Base-by-base conservation (phyloP, 2,329 filamentous ascomycete species). In the Pseudogymnoascus sp. region DNA sequence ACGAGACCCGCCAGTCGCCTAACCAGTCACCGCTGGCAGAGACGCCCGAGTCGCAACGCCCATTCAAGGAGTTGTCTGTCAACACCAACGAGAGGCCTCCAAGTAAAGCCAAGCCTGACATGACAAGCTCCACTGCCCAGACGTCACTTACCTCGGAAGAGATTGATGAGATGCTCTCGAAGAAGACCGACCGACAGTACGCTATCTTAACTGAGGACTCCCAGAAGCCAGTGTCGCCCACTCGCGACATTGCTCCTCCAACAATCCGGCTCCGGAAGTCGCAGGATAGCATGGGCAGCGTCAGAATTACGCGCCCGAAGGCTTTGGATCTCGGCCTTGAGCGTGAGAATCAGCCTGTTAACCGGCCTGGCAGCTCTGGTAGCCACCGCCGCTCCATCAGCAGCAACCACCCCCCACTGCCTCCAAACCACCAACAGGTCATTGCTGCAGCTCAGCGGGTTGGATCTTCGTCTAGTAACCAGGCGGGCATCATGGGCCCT, bases 81-180 rank as follows among this genome's bases (percentile, higher is more conserved):
- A 89, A 89, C 69, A 75, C 79, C 2, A 75, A 73, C 63, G 69
- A 74, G 60, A 76, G 76, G 19, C 69, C 75, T 23, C 58, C 67
- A 5, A 78, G 77, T 63, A 81, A 78, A 69, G 69, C 66, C 22
- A 60, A 72, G 22, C 65, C 76, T 41, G 73, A 76, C 62, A 88
- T 81, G 64, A 77, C 80, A 19, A 91, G 96, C 69, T 87, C 89
- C 67, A 84, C 87, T 61, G 88, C 89, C 12, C 93, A 97, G 75
- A 97, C 92, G 23, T 81, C 88, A 39, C 79, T 97, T 30, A 95
- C 91, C n/a, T 84, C 90, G 0, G 84, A 89, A 59, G 86, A 89
- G 62, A 91, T 96, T 66, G 92, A 96, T 67, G 82, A 85, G 62
- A 80, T 96, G 70, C 76, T 95, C 62, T 82, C 82, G 67, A 79